Conservation (phyloP, 169 alveolate genomes). For the Eimeria brunetti region DNA sequence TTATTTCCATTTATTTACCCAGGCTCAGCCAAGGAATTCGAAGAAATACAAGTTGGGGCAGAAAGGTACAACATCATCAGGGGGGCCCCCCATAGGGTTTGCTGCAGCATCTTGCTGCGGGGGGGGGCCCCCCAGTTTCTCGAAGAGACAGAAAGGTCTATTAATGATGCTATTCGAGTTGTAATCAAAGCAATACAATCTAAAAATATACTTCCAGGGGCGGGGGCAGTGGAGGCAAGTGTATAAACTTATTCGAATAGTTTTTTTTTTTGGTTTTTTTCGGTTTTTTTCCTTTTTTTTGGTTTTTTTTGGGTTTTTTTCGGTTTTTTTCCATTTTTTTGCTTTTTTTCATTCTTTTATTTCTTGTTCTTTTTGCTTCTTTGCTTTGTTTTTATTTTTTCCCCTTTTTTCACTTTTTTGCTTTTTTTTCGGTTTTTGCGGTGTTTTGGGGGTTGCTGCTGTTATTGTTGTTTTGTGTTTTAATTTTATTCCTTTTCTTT, state of each 20-base stretch:
- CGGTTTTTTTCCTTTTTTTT: too few species aligned
- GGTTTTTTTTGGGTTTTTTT: too few species aligned
- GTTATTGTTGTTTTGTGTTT: neutral
- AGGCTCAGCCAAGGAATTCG: conserved; percentile 97
- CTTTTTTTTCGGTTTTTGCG: neutral
- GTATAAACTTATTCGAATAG: neutral
- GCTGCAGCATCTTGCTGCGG: conserved; percentile 97
- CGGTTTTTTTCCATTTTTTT: neutral
- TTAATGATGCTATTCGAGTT: conserved; percentile 98
- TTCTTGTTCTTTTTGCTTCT: neutral
- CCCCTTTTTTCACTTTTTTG: neutral
- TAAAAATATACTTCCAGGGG: conserved; percentile 97
- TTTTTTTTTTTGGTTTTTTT: too few species aligned
- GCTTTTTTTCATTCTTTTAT: neutral
- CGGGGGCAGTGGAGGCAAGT: conserved; percentile 97
- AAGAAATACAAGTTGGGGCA: conserved; percentile 98
- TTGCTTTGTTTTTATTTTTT: too few species aligned
- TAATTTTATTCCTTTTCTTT: too few species aligned
- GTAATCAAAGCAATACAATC: conserved; percentile 96
- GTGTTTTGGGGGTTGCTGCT: neutral
- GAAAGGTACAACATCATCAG: conserved; percentile 98
- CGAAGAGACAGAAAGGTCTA: conserved; percentile 98
- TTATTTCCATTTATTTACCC: too few species aligned
- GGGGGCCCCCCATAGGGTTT: conserved; percentile 93
- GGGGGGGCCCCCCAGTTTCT: conserved; percentile 99